phyloP scores from a whole-genome alignment of 2,329 filamentous ascomycete species.

The Dothideomycetes sp. region DNA sequence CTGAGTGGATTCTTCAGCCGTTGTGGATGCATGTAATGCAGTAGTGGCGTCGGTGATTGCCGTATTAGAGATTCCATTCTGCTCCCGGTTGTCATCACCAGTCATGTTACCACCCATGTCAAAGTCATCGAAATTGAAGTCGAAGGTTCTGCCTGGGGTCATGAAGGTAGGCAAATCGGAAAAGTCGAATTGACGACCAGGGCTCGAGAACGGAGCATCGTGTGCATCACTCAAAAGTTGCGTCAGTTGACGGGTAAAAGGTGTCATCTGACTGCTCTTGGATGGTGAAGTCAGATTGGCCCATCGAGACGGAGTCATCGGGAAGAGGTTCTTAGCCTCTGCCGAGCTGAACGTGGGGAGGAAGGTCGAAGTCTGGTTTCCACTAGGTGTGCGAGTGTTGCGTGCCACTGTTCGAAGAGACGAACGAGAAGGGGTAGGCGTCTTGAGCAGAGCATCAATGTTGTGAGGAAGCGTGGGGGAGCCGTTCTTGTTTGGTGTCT shows the following conservation, averaged over 20 bases:
- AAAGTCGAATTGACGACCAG: conserved; percentile 22
- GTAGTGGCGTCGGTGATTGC: conserved; percentile 6
- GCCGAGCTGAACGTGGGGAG: conserved; percentile 26
- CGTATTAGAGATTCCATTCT: neutral
- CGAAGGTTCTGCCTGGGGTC: conserved; percentile 22
- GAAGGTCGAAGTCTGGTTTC: conserved; percentile 27
- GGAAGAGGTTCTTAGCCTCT: conserved; percentile 18
- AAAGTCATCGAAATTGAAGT: conserved; percentile 16
- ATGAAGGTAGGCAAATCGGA: conserved; percentile 25
- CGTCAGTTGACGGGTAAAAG: conserved; percentile 54
- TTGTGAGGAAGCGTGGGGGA: conserved; percentile 47
- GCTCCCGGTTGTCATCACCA: neutral
- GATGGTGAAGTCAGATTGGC: conserved; percentile 22
- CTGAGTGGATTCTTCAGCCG: neutral
- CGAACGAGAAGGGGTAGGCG: conserved; percentile 34
- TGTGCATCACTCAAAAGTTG: conserved; percentile 50
- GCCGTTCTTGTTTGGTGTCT: conserved; percentile 46
- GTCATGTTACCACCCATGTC: neutral
- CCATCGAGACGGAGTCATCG: conserved; percentile 27
- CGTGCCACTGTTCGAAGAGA: conserved; percentile 13
- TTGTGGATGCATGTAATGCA: conserved; percentile 4
- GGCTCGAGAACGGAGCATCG: conserved; percentile 21
- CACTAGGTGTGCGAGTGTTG: conserved; percentile 19
- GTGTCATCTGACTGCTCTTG: conserved; percentile 35
- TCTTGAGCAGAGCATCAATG: conserved; percentile 39